Evolutionary conservation across 768 basidiomycete genomes (phyloP), one percentile per base, ranked within the genome.

Genomic region (Rhodosporidiobolus odoratus): DNA sequence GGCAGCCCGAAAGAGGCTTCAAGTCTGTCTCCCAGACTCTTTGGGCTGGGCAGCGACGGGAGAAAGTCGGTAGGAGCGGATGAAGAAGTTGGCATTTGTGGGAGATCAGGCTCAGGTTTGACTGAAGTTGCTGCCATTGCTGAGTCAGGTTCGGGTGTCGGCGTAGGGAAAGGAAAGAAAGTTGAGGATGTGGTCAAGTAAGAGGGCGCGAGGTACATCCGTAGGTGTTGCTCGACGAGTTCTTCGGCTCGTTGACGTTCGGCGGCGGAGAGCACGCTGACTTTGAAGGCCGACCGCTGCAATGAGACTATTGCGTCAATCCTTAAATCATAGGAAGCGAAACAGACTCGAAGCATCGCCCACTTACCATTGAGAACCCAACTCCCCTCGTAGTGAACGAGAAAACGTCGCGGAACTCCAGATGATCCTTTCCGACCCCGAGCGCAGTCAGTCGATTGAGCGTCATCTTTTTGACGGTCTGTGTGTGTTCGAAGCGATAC

Each of bases 171-270:
- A 57, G 56, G 35, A 25, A 25, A 82, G 64, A 90, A 87, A 77
- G 43, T 9, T 27, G 52, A 88, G 78, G 25, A 84, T 67, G 23
- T 90, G 83, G 16, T 15, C 25, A 41, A 54, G 27, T 23, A 41
- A 1, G 37, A 9, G 1, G 58, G 2, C 8, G 64, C 56, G 17
- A 71, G 43, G 48, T 71, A 71, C 32, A 71, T 27, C 17, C 32
- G 16, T 3, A 71, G 60, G 48, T 71, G 69, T 23, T 19, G 21
- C 13, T 71, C 60, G 56, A 66, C 43, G 27, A 71, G 41, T 9
- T 34, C 13, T 27, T 66, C 54, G 13, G 54, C 54, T 17, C 7
- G n/a, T 3, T 35, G 43, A 17, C 65, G 65, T 1, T 66, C 65
- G 15, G 17, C 1, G 2, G 38, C 15, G 15, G 54, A 50, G 25